Evolutionary conservation across 176 grass and related monocot genomes (phyloP).

Genomic region (Ananas comosus): DNA sequence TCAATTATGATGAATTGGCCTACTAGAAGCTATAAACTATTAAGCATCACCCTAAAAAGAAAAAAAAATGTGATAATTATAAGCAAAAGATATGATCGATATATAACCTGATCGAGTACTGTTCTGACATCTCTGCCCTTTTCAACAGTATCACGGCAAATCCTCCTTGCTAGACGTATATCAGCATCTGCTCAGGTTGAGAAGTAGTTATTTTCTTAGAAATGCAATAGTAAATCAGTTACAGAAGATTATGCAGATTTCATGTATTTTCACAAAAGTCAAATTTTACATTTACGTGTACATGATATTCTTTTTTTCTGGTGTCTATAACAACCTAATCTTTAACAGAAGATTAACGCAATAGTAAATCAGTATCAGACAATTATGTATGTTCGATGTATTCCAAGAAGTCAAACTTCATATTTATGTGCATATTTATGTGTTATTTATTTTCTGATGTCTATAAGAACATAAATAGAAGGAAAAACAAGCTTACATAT

Average conservation of each 20-base stretch:
- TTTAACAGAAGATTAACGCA: too few relatives aligned
- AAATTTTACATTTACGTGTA: background rate
- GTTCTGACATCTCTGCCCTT: conserved; percentile 77
- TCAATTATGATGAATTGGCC: too few relatives aligned
- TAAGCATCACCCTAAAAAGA: too few relatives aligned
- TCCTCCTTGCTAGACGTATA: conserved; percentile 70
- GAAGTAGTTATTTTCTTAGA: background rate
- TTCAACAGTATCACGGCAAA: conserved; percentile 87
- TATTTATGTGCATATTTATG: too few relatives aligned
- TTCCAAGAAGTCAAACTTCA: too few relatives aligned
- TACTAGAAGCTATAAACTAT: too few relatives aligned
- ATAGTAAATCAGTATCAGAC: too few relatives aligned
- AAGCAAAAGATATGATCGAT: conserved; percentile 4
- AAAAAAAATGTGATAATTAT: background rate
- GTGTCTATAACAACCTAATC: too few relatives aligned
- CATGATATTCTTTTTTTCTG: background rate
- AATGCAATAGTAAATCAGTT: background rate
- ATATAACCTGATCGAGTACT: conserved; percentile 83
- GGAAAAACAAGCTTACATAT: background rate
- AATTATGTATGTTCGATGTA: too few relatives aligned
- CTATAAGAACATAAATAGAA: background rate
- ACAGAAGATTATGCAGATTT: too few relatives aligned
- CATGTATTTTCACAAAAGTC: too few relatives aligned
- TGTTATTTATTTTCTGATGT: background rate
- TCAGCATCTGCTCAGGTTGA: conserved; percentile 56